These are phyloP conservation scores for Phoenix dactylifera DNA, from an alignment of 176 grass and related monocot genomes.

Conservation along the genomic window DNA sequence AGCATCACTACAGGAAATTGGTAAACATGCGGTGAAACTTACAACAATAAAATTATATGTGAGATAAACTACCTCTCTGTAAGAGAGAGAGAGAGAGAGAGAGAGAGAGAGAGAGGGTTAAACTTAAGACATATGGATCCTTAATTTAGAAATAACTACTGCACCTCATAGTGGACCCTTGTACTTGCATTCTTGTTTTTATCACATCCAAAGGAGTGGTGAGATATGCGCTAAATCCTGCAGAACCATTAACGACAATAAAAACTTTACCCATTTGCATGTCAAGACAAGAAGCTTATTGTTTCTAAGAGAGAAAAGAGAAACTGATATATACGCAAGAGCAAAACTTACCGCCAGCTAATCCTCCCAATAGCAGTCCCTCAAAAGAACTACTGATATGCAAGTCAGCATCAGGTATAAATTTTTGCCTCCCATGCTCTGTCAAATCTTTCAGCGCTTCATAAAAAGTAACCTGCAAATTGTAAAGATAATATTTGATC, in stretches of 20 bases:
- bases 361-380: conserved; percentile 78
- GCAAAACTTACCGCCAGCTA: conserved; percentile 55
- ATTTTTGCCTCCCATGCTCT: conserved; percentile 50
- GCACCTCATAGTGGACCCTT: conserved; percentile 71
- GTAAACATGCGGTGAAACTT: too few species aligned
- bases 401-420: conserved; percentile 49
- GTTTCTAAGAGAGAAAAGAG: too few species aligned
- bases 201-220: conserved; percentile 85
- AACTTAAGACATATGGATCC: not conserved
- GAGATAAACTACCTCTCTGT: too few species aligned
- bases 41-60: too few species aligned
- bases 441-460: conserved; percentile 70
- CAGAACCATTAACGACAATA: conserved; percentile 16
- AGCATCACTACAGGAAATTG: too few species aligned
- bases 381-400: conserved; percentile 64
- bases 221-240: conserved; percentile 80
- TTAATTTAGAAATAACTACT: not conserved
- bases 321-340: too few species aligned
- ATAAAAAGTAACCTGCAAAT: conserved; percentile 79
- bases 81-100: not conserved
- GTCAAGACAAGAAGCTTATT: too few species aligned
- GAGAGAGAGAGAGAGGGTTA: not conserved
- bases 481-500: conserved; percentile 15
- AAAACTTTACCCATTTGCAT: conserved; percentile 4
- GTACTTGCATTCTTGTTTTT: conserved; percentile 91